These are phyloP conservation scores for Cryphonectria japonica DNA, from an alignment of 2,329 filamentous ascomycete genomes.

Conservation along the genomic window DNA sequence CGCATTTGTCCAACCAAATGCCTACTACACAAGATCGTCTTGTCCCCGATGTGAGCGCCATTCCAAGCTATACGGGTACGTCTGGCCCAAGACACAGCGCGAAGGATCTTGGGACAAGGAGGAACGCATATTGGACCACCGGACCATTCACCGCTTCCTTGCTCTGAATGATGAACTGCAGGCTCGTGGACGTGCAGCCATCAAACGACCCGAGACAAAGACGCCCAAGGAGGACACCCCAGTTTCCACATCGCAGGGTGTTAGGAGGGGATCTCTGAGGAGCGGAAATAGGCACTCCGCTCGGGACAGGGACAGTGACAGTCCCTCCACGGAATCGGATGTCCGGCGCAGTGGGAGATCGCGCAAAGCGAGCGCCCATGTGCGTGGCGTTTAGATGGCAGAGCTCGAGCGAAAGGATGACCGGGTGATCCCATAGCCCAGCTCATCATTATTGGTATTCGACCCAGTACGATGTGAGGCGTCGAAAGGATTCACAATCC, in stretches of 20 bases:
- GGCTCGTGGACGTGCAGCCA: conserved; percentile 46
- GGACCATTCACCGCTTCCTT: conserved; percentile 85
- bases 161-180: conserved; percentile 68
- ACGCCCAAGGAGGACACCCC: conserved; percentile 18
- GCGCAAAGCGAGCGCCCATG: conserved; percentile 21
- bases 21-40: conserved; percentile 81
- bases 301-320: not conserved
- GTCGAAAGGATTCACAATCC: not conserved
- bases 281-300: not conserved
- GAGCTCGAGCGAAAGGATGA: not conserved
- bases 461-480: not conserved
- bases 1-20: conserved; percentile 85
- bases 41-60: conserved; percentile 95
- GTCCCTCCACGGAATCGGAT: not conserved
- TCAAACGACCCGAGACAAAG: conserved; percentile 17
- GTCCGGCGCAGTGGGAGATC: conserved; percentile 24
- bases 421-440: not conserved
- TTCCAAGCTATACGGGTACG: conserved; percentile 91
- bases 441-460: too few species aligned
- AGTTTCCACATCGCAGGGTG: conserved; percentile 9
- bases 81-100: conserved; percentile 93
- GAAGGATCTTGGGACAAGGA: conserved; percentile 75
- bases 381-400: not conserved
- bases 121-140: conserved; percentile 77
- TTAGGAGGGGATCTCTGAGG: conserved; percentile 1